A percentile compares a stretch with the other conserved stretches of the same genome.
phyloP scores from a whole-genome alignment of 805 yeast genomes.

The Teunomyces stri region DNA sequence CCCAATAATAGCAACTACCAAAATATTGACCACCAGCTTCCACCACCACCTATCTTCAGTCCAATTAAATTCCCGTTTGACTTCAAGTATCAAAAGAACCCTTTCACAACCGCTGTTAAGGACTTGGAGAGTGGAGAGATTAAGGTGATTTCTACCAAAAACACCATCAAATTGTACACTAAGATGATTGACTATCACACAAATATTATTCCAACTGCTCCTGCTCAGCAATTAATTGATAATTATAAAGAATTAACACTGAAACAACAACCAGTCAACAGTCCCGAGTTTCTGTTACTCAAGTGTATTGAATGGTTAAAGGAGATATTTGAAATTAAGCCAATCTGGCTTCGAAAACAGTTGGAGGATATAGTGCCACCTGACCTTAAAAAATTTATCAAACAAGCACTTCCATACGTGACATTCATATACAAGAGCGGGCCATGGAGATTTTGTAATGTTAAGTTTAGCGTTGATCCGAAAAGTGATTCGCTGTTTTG shows the following conservation, averaged over 20 bases:
- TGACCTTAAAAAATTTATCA: constrained; percentile 45
- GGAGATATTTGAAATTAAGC: constrained; percentile 62
- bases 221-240: constrained; percentile 47
- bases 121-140: constrained; percentile 60
- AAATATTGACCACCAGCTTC: constrained; percentile 53
- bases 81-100: constrained; percentile 75
- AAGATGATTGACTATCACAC: constrained; percentile 49
- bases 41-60: constrained; percentile 87
- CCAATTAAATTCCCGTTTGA: constrained; percentile 72
- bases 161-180: constrained; percentile 51
- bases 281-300: constrained; percentile 31
- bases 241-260: constrained; percentile 29
- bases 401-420: constrained; percentile 80
- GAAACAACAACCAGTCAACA: constrained; percentile 33
- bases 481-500: constrained; percentile 51
- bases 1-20: constrained; percentile 18
- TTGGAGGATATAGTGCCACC: constrained; percentile 54
- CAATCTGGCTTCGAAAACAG: constrained; percentile 84
- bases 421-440: constrained; percentile 83
- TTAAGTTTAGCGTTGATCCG: constrained; percentile 80
- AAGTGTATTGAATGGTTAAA: constrained; percentile 45
- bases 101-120: constrained; percentile 47
- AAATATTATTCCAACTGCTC: constrained; percentile 46
- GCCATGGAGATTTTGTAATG: constrained; percentile 90
- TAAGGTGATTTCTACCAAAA: constrained; percentile 44